Conservation (phyloP, 2,329 filamentous ascomycete genomes). For the Dactylellina drechsleri region DNA sequence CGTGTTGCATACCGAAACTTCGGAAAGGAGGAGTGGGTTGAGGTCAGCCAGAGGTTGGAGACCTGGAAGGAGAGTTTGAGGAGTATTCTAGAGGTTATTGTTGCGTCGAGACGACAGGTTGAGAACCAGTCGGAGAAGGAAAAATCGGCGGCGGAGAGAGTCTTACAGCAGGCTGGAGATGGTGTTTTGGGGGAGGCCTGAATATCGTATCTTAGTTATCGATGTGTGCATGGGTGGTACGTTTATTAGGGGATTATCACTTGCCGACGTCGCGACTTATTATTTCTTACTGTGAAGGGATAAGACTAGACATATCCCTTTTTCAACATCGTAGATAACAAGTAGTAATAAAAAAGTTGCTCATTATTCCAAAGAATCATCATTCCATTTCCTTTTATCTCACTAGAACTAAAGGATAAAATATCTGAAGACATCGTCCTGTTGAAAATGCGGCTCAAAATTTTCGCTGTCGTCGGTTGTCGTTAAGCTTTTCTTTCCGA, state of each 20-base stretch:
- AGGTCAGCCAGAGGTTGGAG: slow-evolving; percentile 88
- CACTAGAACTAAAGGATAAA: not conserved
- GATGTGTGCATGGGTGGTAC: not conserved
- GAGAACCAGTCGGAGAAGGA: slow-evolving; percentile 81
- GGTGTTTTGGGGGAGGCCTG: slow-evolving; percentile 45
- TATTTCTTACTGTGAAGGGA: not conserved
- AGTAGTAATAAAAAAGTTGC: slow-evolving; percentile 14
- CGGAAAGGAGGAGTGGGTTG: slow-evolving; percentile 96
- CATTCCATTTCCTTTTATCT: not conserved
- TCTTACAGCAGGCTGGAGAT: slow-evolving; percentile 65
- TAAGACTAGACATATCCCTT: slow-evolving; percentile 8
- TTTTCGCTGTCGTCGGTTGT: too few relatives aligned
- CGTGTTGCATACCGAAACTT: slow-evolving; percentile 96
- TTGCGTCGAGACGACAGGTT: slow-evolving; percentile 78
- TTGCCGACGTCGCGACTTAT: not conserved
- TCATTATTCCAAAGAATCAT: not conserved
- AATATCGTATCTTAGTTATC: not conserved
- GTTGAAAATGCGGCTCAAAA: too few relatives aligned
- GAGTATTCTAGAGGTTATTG: slow-evolving; percentile 79
- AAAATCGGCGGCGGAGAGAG: slow-evolving; percentile 75
- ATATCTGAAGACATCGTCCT: too few relatives aligned
- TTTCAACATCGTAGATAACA: slow-evolving; percentile 9
- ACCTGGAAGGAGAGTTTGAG: slow-evolving; percentile 87
- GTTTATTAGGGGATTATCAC: not conserved
- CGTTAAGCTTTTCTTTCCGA: too few relatives aligned